Percentiles rank a stretch among this genome's conserved stretches.
Evolutionary conservation across 331 rosid species (phyloP).

Genomic region (Rhamnella rubrinervis): DNA sequence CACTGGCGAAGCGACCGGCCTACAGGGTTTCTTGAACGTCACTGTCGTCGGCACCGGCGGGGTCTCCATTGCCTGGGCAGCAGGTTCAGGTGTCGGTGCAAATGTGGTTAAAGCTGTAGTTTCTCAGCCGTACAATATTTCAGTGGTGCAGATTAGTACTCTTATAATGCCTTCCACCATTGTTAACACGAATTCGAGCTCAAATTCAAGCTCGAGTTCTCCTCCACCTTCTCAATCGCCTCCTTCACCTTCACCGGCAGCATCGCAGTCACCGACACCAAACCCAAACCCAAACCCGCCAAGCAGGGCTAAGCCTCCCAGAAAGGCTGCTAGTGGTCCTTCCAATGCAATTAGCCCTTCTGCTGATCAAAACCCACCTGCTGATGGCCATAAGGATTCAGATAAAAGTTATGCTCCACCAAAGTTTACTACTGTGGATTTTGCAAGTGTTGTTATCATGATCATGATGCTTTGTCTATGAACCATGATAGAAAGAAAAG

Average conservation of each 20-base stretch:
- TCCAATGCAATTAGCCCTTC: no score
- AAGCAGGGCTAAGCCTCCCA: no score
- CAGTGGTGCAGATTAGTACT: slow-evolving; percentile 16
- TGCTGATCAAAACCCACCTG: no score
- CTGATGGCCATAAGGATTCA: no score
- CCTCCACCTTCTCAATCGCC: neutral
- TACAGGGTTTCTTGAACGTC: slow-evolving; percentile 44
- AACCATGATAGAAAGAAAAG: no score
- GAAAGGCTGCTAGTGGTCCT: no score
- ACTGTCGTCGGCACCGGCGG: slow-evolving; percentile 27
- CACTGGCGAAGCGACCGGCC: slow-evolving; percentile 29
- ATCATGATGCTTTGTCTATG: no score
- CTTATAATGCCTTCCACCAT: slow-evolving; percentile 1
- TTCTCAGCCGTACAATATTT: slow-evolving; percentile 16
- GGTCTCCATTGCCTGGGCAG: slow-evolving; percentile 39
- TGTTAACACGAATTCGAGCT: neutral
- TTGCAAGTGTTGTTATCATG: no score
- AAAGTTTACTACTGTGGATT: no score
- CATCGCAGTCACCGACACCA: neutral
- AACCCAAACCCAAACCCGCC: no score
- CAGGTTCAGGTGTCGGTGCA: neutral
- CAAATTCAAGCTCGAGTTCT: neutral
- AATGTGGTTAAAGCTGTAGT: slow-evolving; percentile 29
- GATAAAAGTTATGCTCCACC: no score
- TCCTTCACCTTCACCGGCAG: neutral